phyloP scores from a whole-genome alignment of 1,139 yeast genomes.

The Pneumocystis wakefieldiae region DNA sequence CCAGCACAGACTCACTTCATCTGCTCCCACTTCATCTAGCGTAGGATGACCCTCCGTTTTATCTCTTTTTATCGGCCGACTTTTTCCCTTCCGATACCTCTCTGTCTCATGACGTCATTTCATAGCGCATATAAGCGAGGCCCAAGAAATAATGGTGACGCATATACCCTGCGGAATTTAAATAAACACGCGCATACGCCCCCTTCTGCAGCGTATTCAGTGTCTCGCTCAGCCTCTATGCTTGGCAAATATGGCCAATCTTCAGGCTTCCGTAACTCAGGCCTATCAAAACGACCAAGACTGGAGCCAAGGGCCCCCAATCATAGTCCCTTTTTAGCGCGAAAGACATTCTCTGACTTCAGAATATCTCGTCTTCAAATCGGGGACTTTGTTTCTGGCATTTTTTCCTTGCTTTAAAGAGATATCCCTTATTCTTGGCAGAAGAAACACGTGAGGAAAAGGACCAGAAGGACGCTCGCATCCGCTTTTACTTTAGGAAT shows the following conservation, averaged over 20 bases:
- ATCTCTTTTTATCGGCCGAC: too few relatives aligned
- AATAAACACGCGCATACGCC: background rate
- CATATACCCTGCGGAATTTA: background rate
- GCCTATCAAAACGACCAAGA: background rate
- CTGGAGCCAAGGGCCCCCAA: too few relatives aligned
- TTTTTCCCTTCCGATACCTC: too few relatives aligned
- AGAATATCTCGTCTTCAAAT: slow-evolving; percentile 16
- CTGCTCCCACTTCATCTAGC: too few relatives aligned
- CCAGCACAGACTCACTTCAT: too few relatives aligned
- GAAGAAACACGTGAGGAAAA: background rate
- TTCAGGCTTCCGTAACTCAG: background rate
- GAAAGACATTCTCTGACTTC: slow-evolving; percentile 15
- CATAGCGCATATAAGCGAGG: too few relatives aligned
- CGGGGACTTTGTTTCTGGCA: slow-evolving; percentile 14
- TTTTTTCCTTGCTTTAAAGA: background rate
- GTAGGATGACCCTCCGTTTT: too few relatives aligned
- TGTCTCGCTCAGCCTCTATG: background rate
- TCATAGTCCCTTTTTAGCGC: background rate
- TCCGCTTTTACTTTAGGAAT: slow-evolving; percentile 9
- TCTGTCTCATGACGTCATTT: too few relatives aligned
- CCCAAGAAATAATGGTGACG: background rate
- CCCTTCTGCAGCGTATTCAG: background rate
- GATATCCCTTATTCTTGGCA: background rate
- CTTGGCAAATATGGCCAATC: background rate
- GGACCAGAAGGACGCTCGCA: slow-evolving; percentile 14